Evolutionary conservation across 2,329 filamentous ascomycete genomes (phyloP), one percentile per base, ranked within the genome.

Genomic region (Aspergillus proliferans): DNA sequence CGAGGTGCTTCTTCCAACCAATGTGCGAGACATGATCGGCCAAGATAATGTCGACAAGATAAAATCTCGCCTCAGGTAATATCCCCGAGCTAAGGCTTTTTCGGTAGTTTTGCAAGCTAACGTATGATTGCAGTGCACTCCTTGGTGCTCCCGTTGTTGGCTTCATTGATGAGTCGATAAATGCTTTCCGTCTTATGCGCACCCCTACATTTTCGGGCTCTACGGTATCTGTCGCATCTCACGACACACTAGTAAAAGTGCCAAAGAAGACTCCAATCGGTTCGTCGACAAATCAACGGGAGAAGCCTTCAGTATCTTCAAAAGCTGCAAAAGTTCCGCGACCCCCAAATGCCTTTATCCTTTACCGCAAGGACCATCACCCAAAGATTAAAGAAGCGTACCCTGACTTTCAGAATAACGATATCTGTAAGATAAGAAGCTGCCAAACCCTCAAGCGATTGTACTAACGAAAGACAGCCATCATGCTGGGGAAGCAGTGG

Each of bases 261-360:
- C 46, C 49, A 12, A 46, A 46, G 1, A 49, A 49, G n/a, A n/a
- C 40, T 15, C 21, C 45, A 22, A 42, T 39, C 44, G 41, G 40
- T 7, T 9, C 18, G 38, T 21, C 43, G 45, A 21, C 12, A 18
- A 56, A 53, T 42, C 14, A 46, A 30, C 42, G 48, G 39, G 43
- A 45, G 40, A 49, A 46, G 12, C 2, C 40, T n/a, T 22, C 42
- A 38, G 43, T 47, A 8, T 36, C 45, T 38, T 45, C 46, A 34
- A 68, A 64, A 48, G 42, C 60, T 28, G 33, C 54, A 21, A 72
- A 73, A 52, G 58, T 74, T 21, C 68, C 70, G 47, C 69, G 73
- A n/a, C 72, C 73, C 15, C 66, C 69, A 14, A 75, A 75, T 58
- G 68, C 69, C 4, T 75, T 74, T 58, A 74, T 75, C 48, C 60